Percentiles rank a stretch among this genome's conserved stretches.
Evolutionary conservation across 2,329 filamentous ascomycete genomes (phyloP).

Genomic region (Penicillium sp.): DNA sequence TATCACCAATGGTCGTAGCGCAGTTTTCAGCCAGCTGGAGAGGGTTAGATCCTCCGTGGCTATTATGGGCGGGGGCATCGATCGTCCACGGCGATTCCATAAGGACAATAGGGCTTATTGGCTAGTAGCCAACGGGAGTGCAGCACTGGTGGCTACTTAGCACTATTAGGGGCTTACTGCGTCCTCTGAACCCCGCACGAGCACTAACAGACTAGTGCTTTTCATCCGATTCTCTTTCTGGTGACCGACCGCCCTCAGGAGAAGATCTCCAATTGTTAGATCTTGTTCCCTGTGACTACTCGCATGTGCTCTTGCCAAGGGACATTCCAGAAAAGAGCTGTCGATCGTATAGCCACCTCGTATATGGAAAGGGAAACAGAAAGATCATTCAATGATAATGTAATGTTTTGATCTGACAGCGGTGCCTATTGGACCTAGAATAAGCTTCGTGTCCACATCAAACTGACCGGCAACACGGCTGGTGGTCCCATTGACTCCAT

Average conservation of each 20-base stretch:
- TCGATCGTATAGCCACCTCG: slow-evolving; percentile 12
- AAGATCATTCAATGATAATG: slow-evolving; percentile 17
- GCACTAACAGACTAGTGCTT: background rate
- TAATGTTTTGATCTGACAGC: slow-evolving; percentile 4
- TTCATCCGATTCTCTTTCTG: background rate
- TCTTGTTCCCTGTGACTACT: background rate
- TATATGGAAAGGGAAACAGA: background rate
- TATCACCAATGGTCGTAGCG: background rate
- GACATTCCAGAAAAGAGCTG: slow-evolving; percentile 9
- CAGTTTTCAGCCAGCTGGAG: background rate
- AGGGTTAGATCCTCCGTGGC: slow-evolving; percentile 17
- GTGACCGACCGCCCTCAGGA: background rate
- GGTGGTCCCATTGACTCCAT: slow-evolving; percentile 12
- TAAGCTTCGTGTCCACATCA: slow-evolving; percentile 24
- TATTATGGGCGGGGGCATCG: slow-evolving; percentile 4
- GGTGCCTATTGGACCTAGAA: slow-evolving; percentile 16
- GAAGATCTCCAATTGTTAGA: background rate
- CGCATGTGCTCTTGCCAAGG: slow-evolving; percentile 15
- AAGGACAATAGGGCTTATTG: background rate
- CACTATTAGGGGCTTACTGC: background rate
- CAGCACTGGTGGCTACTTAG: background rate
- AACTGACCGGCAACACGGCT: slow-evolving; percentile 4
- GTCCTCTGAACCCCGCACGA: slow-evolving; percentile 8
- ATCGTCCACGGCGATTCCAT: background rate
- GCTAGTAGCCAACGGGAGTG: slow-evolving; percentile 8